Conservation (phyloP, 2,329 filamentous ascomycete species). For the Pezicula carpinea region DNA sequence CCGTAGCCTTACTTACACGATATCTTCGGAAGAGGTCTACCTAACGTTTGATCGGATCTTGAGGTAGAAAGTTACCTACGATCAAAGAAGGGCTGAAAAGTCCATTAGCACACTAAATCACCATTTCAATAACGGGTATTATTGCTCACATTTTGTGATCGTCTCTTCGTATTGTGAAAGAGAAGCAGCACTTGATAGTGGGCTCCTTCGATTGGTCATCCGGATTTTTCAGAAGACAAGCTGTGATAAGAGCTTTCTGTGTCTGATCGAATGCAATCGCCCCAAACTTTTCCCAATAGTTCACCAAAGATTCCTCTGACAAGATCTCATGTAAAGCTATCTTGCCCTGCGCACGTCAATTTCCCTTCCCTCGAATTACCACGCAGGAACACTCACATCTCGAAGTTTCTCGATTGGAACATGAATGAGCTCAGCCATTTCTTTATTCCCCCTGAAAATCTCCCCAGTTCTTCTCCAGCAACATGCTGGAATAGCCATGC, state of each 20-base stretch:
- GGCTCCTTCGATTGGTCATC: constrained; percentile 63
- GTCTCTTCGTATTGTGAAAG: constrained; percentile 92
- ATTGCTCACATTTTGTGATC: constrained; percentile 85
- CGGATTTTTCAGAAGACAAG: constrained; percentile 84
- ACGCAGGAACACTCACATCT: constrained; percentile 62
- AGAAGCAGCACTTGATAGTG: constrained; percentile 91
- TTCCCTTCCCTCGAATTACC: background rate
- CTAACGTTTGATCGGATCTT: constrained; percentile 54
- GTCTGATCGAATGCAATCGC: constrained; percentile 93
- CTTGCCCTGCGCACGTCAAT: constrained; percentile 61
- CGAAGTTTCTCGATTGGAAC: constrained; percentile 86
- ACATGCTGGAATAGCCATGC: constrained; percentile 97
- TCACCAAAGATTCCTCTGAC: constrained; percentile 88
- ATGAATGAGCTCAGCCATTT: constrained; percentile 95
- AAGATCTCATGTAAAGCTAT: constrained; percentile 94
- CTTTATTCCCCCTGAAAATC: constrained; percentile 95
- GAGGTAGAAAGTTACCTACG: constrained; percentile 92
- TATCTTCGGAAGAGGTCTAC: constrained; percentile 17
- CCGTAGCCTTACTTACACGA: constrained; percentile 12
- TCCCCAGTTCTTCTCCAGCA: constrained; percentile 96
- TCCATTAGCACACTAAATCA: constrained; percentile 6
- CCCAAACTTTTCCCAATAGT: constrained; percentile 99
- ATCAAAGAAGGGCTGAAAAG: constrained; percentile 77
- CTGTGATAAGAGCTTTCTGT: constrained; percentile 93
- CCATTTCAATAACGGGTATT: background rate